Evolutionary conservation across 164 flowering plant genomes (phyloP), one percentile per base, ranked within the genome.

Genomic region (Annona squamosa): DNA sequence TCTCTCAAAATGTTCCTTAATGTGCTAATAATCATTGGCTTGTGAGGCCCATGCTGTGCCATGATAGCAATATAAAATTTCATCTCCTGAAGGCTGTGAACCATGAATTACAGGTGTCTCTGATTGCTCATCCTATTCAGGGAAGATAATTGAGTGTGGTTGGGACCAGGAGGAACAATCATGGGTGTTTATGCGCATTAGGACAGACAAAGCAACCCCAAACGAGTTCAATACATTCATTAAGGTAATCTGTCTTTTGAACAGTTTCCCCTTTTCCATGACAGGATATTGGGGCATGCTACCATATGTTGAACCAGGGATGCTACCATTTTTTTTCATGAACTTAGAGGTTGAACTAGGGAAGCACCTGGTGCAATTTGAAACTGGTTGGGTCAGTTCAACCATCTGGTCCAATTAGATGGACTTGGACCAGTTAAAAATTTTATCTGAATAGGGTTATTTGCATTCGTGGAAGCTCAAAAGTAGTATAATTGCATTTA

Each of bases 101-200:
- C 10, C 59, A 9, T 46, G 13, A 65, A 19, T 48, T 85, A 84
- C 91, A 91, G 96, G 85, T 84, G 86, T 63, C 52, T 52, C 77
- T 5, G 97, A 94, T 47, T 84, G 88, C 12, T 74, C 88, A 48
- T 47, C 75, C 2, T 89, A 79, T 76, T 82, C 91, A 3, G 99
- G 96, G 56, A 95, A 90, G 83, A 95, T 95, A 44, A 75, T 95
- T 2, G 99, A 95, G 79, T 95, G 99, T 77, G 80, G 89, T 46
- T 93, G 90, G 91, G 77, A 87, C 81, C 19, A 79, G 1, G 95
- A 90, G 41, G 81, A 84, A 75, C 67, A 81, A 7, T 85, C 79
- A 42, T 93, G 99, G 99, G 80, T 81, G 46, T 91, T 79, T 56
- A 91, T 93, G 97, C 90, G 98, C 46, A 52, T 85, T 65, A 84